Base-by-base conservation (phyloP, 164 flowering plant species). In the Vitis rupestris region DNA sequence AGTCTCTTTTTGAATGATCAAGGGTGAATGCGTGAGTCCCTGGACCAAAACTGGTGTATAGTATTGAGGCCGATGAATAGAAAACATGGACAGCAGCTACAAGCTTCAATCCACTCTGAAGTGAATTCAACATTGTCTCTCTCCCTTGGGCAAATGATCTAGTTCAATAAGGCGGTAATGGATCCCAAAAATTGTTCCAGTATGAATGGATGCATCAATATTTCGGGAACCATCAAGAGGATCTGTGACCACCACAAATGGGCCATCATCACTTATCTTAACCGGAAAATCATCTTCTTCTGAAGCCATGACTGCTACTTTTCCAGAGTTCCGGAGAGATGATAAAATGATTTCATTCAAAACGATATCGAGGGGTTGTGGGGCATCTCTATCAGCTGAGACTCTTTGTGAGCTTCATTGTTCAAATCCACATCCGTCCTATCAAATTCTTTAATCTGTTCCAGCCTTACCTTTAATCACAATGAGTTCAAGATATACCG, bases 141-240 rank as follows among this genome's bases (percentile, higher is more conserved):
- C 99, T 64, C 86, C 87, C 15, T 16, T 61, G 0, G 96, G 97
- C 4, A 92, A 76, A 77, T 90, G 84, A 80, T 88, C 99, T 31
- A 90, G 73, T 70, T 92, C 97, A 50, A 63, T 71, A 37, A 92
- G 93, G 27, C 94, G 94, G 14, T 81, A 88, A 70, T 95, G 92
- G 17, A 95, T 76, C 60, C 99, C 98, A 74, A 92, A 95, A 61
- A 95, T 95, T 2, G 99, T 95, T 66, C 99, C 99, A 8, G 97
- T 95, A 10, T 97, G 97, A 73, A 91, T 95, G 4, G 98, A 95
- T 27, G 98, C 98, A 80, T 95, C 99, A 52, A 95, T 95, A 74
- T 95, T 95, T 55, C 98, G 75, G 56, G 98, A 92, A 55, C 99
- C 99, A 79, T 95, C 99, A 4, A 95, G 86, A 70, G 97, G 98